These are phyloP conservation scores for Podospora anserina DNA, from an alignment of 495 filamentous ascomycete species.

Conservation along the genomic window DNA sequence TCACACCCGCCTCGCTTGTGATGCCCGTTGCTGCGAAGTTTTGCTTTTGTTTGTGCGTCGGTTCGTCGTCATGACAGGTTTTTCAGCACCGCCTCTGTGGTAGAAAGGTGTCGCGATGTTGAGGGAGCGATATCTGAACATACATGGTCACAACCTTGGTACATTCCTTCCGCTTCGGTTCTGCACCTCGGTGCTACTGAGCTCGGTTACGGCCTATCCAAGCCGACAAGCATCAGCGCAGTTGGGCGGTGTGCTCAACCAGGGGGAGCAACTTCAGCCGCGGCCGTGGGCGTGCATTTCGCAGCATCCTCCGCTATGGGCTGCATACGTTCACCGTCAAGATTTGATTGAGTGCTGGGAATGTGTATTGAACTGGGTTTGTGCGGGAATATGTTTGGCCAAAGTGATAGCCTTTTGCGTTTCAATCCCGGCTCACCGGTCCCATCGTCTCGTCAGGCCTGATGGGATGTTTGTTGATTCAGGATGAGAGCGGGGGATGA, in stretches of 20 bases:
- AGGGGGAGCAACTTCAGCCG: slow-evolving; percentile 10
- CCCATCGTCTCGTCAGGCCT: not conserved
- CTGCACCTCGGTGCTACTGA: not conserved
- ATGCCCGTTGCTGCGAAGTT: not conserved
- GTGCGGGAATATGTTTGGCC: not conserved
- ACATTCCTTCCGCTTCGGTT: not conserved
- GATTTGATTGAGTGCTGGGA: not conserved
- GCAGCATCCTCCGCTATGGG: not conserved
- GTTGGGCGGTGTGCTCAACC: slow-evolving; percentile 6
- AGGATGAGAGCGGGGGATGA: not conserved
- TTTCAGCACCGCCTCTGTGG: not conserved
- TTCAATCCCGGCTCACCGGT: not conserved
- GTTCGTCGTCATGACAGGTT: not conserved
- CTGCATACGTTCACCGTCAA: not conserved
- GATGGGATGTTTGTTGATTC: not conserved
- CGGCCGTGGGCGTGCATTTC: not conserved
- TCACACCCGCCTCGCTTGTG: not conserved
- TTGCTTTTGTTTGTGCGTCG: not conserved
- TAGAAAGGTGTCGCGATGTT: not conserved
- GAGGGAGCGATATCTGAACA: not conserved
- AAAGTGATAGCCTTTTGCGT: not conserved
- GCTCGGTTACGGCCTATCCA: not conserved
- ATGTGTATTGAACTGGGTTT: not conserved
- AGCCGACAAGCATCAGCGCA: not conserved
- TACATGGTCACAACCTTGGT: not conserved